phyloP scores from a whole-genome alignment of 2,329 filamentous ascomycete genomes.

The Cryphonectria parasitica region DNA sequence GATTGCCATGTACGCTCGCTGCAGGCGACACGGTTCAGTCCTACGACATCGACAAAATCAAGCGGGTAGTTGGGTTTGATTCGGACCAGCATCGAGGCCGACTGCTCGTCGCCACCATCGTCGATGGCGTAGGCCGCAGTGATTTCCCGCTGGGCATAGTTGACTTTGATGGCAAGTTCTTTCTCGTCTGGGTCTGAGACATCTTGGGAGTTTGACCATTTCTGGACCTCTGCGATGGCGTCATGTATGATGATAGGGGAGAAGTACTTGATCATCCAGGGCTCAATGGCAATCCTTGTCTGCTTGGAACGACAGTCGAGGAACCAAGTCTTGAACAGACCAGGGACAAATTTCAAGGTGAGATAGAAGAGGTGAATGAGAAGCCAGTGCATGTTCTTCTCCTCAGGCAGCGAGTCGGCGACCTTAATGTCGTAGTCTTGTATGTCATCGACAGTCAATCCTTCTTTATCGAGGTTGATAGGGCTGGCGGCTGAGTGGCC shows the following conservation, averaged over 20 bases:
- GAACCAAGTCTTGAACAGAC: constrained; percentile 83
- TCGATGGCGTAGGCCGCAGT: constrained; percentile 78
- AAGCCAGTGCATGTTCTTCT: constrained; percentile 80
- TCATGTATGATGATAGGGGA: constrained; percentile 71
- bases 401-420: constrained; percentile 62
- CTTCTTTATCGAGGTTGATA: constrained; percentile 71
- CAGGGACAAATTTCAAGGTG: constrained; percentile 74
- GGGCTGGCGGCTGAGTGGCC: constrained; percentile 76
- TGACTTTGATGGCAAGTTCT: constrained; percentile 70
- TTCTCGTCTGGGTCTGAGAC: constrained; percentile 55
- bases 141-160: constrained; percentile 72
- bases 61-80: constrained; percentile 85
- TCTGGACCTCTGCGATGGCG: constrained; percentile 67
- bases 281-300: constrained; percentile 77
- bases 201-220: constrained; percentile 65
- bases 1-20: constrained; percentile 90
- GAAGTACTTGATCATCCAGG: constrained; percentile 85
- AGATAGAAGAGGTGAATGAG: constrained; percentile 86
- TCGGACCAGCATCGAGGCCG: constrained; percentile 79
- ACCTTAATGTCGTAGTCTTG: constrained; percentile 55
- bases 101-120: constrained; percentile 68
- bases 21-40: constrained; percentile 82
- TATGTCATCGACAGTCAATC: constrained; percentile 62
- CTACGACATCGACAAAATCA: constrained; percentile 73
- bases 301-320: constrained; percentile 79